Percentiles rank a stretch among this genome's conserved stretches.
Conservation (phyloP, 495 filamentous ascomycete genomes). For the Neurospora sp. region DNA sequence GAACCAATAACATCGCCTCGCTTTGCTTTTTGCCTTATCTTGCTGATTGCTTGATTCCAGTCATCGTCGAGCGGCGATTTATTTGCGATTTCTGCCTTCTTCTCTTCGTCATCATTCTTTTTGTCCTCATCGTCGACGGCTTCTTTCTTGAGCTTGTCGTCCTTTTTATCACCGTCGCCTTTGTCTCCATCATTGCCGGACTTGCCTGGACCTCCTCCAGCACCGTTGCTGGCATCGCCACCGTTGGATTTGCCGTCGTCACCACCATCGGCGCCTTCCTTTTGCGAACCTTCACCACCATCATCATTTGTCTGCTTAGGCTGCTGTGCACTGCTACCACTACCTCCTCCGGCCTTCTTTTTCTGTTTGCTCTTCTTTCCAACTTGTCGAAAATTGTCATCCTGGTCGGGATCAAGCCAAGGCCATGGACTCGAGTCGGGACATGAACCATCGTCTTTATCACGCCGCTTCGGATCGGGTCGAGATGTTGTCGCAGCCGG, state of each 20-base stretch:
- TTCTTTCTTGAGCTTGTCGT: slow-evolving; percentile 23
- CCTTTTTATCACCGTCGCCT: slow-evolving; percentile 16
- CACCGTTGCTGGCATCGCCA: slow-evolving; percentile 11
- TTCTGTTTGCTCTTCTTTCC: slow-evolving; percentile 29
- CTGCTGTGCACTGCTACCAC: slow-evolving; percentile 8
- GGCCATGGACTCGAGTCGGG: slow-evolving; percentile 20
- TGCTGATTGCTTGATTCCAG: not conserved
- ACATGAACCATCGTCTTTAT: slow-evolving; percentile 11
- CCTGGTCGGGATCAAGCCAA: slow-evolving; percentile 34
- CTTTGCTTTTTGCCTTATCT: not conserved
- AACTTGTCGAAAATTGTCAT: slow-evolving; percentile 35
- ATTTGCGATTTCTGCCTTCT: slow-evolving; percentile 16
- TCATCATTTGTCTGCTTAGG: slow-evolving; percentile 7
- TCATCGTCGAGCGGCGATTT: slow-evolving; percentile 14
- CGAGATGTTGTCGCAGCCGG: not conserved
- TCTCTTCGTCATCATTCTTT: slow-evolving; percentile 9
- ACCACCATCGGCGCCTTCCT: slow-evolving; percentile 25
- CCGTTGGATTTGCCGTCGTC: slow-evolving; percentile 16
- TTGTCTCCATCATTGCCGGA: slow-evolving; percentile 20
- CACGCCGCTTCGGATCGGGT: slow-evolving; percentile 1
- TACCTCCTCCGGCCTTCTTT: slow-evolving; percentile 5
- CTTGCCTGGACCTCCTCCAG: slow-evolving; percentile 6
- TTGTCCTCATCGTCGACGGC: slow-evolving; percentile 22
- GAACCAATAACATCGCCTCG: not conserved
- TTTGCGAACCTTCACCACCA: slow-evolving; percentile 34